A percentile compares a stretch with the other conserved stretches of the same genome.
phyloP scores from a whole-genome alignment of 768 basidiomycete species.

The Leccinum subtestaceum region DNA sequence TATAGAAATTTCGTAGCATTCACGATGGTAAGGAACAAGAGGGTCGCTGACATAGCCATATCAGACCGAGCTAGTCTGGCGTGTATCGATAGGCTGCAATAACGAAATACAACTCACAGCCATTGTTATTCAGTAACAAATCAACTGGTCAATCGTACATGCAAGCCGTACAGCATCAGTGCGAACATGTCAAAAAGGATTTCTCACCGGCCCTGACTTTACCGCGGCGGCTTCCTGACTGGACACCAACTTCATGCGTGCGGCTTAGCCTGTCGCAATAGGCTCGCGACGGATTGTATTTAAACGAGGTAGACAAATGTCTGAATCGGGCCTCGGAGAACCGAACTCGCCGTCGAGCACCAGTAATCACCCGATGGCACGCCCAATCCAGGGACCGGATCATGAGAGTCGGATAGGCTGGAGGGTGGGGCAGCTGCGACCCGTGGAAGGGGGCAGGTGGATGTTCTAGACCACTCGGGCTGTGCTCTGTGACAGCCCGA shows the following conservation, averaged over 20 bases:
- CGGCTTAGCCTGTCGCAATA: background rate
- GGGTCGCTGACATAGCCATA: background rate
- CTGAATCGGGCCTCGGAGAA: background rate
- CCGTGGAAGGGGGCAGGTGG: background rate
- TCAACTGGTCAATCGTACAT: background rate
- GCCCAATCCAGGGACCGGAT: background rate
- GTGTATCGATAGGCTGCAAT: background rate
- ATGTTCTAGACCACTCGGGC: background rate
- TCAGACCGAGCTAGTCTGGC: background rate
- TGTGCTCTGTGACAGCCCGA: background rate
- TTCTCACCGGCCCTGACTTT: background rate
- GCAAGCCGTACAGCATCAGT: background rate
- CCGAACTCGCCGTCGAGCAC: background rate
- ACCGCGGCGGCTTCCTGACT: background rate
- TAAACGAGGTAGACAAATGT: background rate
- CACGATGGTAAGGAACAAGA: background rate
- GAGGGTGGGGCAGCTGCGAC: background rate
- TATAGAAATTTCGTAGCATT: background rate
- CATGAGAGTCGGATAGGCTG: background rate
- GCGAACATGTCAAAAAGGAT: background rate
- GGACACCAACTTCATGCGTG: background rate
- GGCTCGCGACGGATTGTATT: background rate
- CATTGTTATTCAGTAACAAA: background rate
- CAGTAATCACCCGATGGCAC: background rate
- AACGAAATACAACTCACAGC: background rate